Conservation (phyloP, 169 alveolate species). For the Eimeria falciformis region DNA sequence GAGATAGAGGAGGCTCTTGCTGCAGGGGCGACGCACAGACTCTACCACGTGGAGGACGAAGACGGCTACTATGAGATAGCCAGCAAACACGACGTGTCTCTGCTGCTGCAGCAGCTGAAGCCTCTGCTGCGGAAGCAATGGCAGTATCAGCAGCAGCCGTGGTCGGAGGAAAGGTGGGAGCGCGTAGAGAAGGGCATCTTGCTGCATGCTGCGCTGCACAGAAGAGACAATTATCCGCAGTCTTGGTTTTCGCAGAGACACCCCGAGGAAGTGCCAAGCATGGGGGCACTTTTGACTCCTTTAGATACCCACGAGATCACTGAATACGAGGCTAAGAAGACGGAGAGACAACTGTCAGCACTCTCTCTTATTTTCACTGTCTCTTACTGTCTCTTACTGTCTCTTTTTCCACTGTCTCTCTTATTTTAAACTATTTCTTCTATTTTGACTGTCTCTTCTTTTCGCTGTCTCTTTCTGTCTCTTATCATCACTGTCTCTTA, state of each 20-base stretch:
- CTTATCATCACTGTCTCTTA: too few species aligned
- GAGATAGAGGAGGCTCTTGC: constrained; percentile 18
- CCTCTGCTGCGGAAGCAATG: not conserved
- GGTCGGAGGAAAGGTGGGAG: not conserved
- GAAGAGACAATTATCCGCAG: constrained; percentile 9
- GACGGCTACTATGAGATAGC: not conserved
- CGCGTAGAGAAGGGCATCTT: not conserved
- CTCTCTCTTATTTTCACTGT: too few species aligned
- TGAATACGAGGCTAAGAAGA: not conserved
- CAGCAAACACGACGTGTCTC: not conserved
- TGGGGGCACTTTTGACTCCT: not conserved
- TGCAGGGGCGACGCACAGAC: not conserved
- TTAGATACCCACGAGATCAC: not conserved
- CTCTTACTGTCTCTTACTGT: too few species aligned
- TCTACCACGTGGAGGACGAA: not conserved
- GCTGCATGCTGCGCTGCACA: constrained; percentile 7
- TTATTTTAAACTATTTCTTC: too few species aligned
- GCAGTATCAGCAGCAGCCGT: not conserved
- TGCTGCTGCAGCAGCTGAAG: not conserved
- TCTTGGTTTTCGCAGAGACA: not conserved
- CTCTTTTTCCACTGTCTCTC: too few species aligned
- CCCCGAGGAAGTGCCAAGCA: not conserved
- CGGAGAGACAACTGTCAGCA: not conserved
- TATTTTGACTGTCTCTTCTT: too few species aligned
- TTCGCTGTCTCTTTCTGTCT: too few species aligned